phyloP scores from a whole-genome alignment of 495 filamentous ascomycete species.

The Ramalina intermedia region DNA sequence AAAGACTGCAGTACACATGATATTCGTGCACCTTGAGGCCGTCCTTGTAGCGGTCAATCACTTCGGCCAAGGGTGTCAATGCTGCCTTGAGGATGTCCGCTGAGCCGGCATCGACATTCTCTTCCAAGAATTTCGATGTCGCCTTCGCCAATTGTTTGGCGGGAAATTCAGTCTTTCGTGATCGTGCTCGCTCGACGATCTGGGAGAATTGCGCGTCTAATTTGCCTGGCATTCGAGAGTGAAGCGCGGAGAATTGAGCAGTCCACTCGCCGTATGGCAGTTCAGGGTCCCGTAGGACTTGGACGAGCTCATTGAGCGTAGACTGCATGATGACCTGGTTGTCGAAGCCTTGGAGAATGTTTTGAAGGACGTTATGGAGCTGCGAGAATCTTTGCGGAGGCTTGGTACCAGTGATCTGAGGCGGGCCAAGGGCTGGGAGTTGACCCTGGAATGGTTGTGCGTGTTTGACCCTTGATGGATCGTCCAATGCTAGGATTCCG shows the following conservation, averaged over 20 bases:
- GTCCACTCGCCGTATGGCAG: constrained; percentile 95
- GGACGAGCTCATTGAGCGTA: constrained; percentile 77
- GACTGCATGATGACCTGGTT: constrained; percentile 92
- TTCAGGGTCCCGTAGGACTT: constrained; percentile 77
- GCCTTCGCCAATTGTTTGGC: constrained; percentile 77
- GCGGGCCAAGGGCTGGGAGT: constrained; percentile 74
- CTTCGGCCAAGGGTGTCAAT: constrained; percentile 61
- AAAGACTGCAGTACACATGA: constrained; percentile 58
- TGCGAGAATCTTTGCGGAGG: constrained; percentile 75
- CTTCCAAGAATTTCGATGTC: constrained; percentile 74
- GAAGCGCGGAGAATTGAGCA: constrained; percentile 85
- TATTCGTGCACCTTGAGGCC: constrained; percentile 88
- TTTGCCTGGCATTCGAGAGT: constrained; percentile 90
- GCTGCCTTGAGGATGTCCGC: constrained; percentile 56
- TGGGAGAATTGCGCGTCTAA: constrained; percentile 68
- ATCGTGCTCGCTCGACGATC: constrained; percentile 67
- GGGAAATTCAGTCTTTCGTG: constrained; percentile 76
- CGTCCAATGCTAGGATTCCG: constrained; percentile 92
- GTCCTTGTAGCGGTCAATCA: constrained; percentile 73
- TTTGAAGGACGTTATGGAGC: constrained; percentile 61
- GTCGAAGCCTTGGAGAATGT: constrained; percentile 89
- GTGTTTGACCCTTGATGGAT: constrained; percentile 91
- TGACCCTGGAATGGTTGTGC: constrained; percentile 91
- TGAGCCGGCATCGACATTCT: constrained; percentile 58
- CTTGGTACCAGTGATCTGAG: constrained; percentile 79